Conservation (phyloP, 441 rosid genomes). For the Syzygium syzygioides region DNA sequence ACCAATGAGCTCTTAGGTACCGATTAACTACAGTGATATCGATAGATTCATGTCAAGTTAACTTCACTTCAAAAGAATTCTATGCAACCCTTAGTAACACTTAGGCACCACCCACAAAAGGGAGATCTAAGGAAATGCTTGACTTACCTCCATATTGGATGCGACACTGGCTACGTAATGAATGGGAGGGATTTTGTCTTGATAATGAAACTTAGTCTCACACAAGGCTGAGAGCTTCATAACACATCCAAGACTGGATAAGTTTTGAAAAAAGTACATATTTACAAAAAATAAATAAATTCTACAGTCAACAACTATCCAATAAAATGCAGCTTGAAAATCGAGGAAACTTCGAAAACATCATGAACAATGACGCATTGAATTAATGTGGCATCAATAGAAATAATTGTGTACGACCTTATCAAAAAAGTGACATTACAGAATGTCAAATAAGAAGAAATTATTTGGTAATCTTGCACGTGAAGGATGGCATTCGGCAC, state of each 20-base stretch:
- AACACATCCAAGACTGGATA: constrained; percentile 11
- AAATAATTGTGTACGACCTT: background rate
- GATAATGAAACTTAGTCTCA: constrained; percentile 81
- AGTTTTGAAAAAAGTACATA: background rate
- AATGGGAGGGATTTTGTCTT: constrained; percentile 67
- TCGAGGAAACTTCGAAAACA: background rate
- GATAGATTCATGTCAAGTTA: background rate
- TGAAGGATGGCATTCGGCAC: background rate
- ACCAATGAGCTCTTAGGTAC: background rate
- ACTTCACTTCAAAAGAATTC: background rate
- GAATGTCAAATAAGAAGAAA: background rate
- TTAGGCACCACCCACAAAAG: background rate
- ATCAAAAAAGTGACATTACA: background rate
- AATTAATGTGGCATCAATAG: background rate
- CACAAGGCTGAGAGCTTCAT: constrained; percentile 87
- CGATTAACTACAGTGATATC: background rate
- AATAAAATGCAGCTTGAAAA: background rate
- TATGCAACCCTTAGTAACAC: background rate
- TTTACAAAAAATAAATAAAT: background rate
- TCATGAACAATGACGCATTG: background rate
- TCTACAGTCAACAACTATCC: background rate
- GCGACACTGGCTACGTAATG: constrained; percentile 49
- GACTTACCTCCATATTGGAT: constrained; percentile 60
- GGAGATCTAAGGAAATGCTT: background rate
- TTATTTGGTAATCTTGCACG: background rate